A percentile compares a stretch with the other conserved stretches of the same genome.
Evolutionary conservation across 306 rosid genomes (phyloP).

Genomic region (Vigna unguiculata): DNA sequence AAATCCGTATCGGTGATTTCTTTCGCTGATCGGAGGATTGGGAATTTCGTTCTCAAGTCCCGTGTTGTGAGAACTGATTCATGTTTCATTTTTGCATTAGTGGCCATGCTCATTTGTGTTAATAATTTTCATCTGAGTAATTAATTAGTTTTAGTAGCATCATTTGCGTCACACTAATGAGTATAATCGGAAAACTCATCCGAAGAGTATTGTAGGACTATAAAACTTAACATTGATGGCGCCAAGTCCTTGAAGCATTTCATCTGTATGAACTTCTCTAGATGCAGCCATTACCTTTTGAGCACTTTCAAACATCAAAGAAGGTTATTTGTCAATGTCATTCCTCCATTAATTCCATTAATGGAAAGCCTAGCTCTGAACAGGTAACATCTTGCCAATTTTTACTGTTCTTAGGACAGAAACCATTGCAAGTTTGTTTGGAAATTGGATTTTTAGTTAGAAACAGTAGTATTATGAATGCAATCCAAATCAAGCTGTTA

Average conservation of each 20-base stretch:
- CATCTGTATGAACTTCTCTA: not conserved
- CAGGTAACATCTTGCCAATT: not conserved
- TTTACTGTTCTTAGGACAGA: not conserved
- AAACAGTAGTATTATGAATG: not conserved
- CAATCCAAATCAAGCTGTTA: not conserved
- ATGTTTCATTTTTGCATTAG: not conserved
- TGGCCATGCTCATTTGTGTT: not conserved
- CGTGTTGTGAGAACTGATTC: not conserved
- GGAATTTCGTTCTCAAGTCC: not conserved
- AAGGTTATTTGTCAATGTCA: not conserved
- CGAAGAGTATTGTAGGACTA: not conserved
- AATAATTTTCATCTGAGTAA: not conserved
- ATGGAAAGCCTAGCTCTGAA: not conserved
- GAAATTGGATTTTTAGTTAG: no score
- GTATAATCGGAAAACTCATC: conserved; percentile 11
- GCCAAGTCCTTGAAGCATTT: not conserved
- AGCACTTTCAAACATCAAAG: not conserved
- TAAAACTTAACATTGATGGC: conserved; percentile 28
- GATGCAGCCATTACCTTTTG: not conserved
- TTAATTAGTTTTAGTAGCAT: not conserved
- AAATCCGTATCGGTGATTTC: not conserved
- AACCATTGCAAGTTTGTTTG: no score
- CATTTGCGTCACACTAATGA: not conserved
- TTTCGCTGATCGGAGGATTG: not conserved
- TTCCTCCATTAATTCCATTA: not conserved